These are phyloP conservation scores for Pistacia atlantica DNA, from an alignment of 345 rosid species.

Conservation along the genomic window DNA sequence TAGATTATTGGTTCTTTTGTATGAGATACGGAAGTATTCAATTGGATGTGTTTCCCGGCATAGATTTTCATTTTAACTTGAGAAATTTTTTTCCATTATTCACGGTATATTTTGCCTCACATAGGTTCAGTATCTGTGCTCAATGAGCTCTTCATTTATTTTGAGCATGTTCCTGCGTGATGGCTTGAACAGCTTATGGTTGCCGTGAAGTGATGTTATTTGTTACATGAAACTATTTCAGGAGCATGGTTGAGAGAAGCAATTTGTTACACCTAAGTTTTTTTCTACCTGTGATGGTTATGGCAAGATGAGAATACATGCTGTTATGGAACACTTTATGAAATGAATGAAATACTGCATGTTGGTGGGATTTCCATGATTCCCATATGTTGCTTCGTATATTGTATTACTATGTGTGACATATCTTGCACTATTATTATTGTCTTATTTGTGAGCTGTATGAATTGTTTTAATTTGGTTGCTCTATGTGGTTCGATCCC, in stretches of 20 bases:
- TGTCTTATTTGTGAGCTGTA: constrained; percentile 1
- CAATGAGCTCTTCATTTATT: background rate
- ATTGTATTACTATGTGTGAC: background rate
- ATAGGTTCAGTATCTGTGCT: background rate
- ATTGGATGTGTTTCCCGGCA: background rate
- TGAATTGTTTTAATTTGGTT: constrained; percentile 3
- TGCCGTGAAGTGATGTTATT: background rate
- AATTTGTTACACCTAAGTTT: background rate
- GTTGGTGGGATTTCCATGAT: background rate
- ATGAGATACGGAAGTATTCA: background rate
- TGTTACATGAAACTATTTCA: background rate
- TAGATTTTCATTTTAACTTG: background rate
- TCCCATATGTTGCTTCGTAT: background rate
- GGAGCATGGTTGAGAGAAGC: background rate
- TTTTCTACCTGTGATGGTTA: background rate
- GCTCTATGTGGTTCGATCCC: background rate
- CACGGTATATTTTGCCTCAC: background rate
- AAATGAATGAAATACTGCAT: background rate
- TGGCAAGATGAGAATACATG: background rate
- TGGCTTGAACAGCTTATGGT: background rate
- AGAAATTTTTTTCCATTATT: constrained; percentile 3
- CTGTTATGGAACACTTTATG: background rate
- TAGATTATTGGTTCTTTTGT: background rate
- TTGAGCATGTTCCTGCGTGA: constrained; percentile 7
- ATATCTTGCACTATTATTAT: background rate